phyloP scores from a whole-genome alignment of 75 land plant species.

The Cunninghamia lanceolata region DNA sequence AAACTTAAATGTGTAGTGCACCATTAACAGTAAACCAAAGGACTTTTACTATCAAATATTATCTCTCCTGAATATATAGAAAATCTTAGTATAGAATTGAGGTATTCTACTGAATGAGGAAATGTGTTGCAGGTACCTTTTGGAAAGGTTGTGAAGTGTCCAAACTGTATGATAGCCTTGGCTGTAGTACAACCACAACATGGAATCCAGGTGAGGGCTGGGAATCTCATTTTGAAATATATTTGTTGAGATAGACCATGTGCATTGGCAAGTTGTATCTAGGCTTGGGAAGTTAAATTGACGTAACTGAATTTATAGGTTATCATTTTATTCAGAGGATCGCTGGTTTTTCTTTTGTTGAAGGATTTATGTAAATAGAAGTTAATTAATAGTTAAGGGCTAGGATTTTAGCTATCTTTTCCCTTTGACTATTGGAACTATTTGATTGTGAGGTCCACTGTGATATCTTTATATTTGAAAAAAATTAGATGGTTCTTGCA shows the following conservation, averaged over 20 bases:
- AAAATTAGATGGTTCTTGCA: not conserved
- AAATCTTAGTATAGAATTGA: not conserved
- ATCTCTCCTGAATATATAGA: not conserved
- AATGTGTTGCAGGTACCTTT: conserved; percentile 72
- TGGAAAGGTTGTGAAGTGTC: conserved; percentile 91
- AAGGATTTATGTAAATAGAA: not conserved
- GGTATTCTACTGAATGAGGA: not conserved
- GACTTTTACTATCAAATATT: not conserved
- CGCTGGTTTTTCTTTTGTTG: not conserved
- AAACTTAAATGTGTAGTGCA: not conserved
- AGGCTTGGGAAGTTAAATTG: not conserved
- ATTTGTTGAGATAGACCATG: not conserved
- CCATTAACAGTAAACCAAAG: not conserved
- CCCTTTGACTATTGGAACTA: not conserved
- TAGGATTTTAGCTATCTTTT: not conserved
- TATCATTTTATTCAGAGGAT: not conserved
- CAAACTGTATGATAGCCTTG: conserved; percentile 78
- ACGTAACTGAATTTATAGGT: not conserved
- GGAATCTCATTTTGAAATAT: not conserved
- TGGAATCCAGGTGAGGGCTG: conserved; percentile 65
- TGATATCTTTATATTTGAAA: not conserved
- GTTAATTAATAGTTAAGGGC: not conserved
- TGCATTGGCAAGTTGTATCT: not conserved
- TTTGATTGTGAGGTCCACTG: not conserved
- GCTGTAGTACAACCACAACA: conserved; percentile 96